Percentiles rank a stretch among this genome's conserved stretches.
Evolutionary conservation across 768 basidiomycete species (phyloP).

Genomic region (Termitomyces titanicus): DNA sequence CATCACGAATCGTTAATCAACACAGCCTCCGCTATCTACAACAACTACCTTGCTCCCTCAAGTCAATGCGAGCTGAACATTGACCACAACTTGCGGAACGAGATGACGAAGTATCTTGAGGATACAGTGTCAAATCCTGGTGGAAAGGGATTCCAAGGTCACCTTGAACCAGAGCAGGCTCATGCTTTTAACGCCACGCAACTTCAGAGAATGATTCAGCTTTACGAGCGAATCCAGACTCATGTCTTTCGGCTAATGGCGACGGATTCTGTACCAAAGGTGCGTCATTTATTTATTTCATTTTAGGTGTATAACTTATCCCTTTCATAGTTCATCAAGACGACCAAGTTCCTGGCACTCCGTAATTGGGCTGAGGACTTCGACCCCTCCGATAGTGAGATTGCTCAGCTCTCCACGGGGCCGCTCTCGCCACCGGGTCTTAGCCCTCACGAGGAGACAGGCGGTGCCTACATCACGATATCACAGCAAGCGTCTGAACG

Average conservation of each 20-base stretch:
- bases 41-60: conserved; percentile 93
- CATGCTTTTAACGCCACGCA: conserved; percentile 91
- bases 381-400: conserved; percentile 60
- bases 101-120: conserved; percentile 89
- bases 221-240: conserved; percentile 95
- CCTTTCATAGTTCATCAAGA: conserved; percentile 75
- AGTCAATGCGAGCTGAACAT: conserved; percentile 97
- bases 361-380: conserved; percentile 78
- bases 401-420: conserved; percentile 47
- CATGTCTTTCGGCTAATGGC: conserved; percentile 98
- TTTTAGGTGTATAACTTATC: conserved; percentile 8
- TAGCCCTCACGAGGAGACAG: conserved; percentile 60
- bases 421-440: conserved; percentile 73
- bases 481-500: conserved; percentile 79
- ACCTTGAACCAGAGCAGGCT: conserved; percentile 78
- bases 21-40: conserved; percentile 91
- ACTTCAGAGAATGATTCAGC: conserved; percentile 84
- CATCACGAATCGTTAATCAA: conserved; percentile 95
- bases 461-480: conserved; percentile 83
- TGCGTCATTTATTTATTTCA: conserved; percentile 25
- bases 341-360: conserved; percentile 74
- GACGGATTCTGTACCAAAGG: conserved; percentile 98
- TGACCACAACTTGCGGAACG: conserved; percentile 93
- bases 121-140: conserved; percentile 79
- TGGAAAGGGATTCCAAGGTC: conserved; percentile 75